Conservation (phyloP, 257 asterid genomes). For the Misopates orontium region DNA sequence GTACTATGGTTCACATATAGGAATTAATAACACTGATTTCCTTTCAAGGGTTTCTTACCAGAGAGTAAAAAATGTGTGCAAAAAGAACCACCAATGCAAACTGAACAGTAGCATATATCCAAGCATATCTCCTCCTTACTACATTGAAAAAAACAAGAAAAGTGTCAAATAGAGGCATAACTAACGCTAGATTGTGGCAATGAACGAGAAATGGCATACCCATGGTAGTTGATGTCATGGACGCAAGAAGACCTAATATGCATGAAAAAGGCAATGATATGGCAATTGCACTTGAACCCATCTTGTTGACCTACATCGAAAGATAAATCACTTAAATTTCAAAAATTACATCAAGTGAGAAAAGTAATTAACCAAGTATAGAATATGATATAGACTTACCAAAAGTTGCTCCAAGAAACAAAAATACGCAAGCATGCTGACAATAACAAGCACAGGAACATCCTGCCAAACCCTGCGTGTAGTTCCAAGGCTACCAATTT, state of each 20-base stretch:
- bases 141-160: constrained; percentile 17
- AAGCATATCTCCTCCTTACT: constrained; percentile 78
- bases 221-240: constrained; percentile 95
- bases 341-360: not conserved
- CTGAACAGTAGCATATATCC: constrained; percentile 83
- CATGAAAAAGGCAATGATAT: constrained; percentile 93
- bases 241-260: constrained; percentile 93
- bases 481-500: constrained; percentile 20
- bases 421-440: constrained; percentile 94
- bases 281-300: constrained; percentile 93
- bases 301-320: constrained; percentile 53
- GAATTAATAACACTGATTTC: not conserved
- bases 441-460: constrained; percentile 84
- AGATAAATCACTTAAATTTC: not conserved
- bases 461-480: constrained; percentile 86
- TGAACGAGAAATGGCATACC: constrained; percentile 43
- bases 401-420: constrained; percentile 96
- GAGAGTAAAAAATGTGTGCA: constrained; percentile 74
- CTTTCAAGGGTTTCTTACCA: constrained; percentile 50
- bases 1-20: not conserved
- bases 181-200: constrained; percentile 5
- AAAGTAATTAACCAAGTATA: not conserved
- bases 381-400: constrained; percentile 47
- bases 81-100: constrained; percentile 75
- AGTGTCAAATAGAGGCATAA: constrained; percentile 3